A percentile compares a stretch with the other conserved stretches of the same genome.
phyloP scores from a whole-genome alignment of 2,329 filamentous ascomycete species.

The Sphaerulina vaccinii region DNA sequence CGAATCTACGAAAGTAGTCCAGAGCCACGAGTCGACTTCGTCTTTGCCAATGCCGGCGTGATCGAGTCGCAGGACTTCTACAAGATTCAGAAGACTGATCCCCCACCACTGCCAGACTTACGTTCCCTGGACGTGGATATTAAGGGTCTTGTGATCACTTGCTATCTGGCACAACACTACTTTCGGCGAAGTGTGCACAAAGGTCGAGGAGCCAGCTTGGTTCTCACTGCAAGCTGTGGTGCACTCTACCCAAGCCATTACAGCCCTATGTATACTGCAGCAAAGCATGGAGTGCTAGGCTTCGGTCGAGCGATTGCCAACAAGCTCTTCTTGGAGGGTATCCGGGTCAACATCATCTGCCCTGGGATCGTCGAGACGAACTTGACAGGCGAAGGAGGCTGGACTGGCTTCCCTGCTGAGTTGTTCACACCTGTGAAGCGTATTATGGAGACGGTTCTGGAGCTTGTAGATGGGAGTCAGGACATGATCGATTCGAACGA shows the following conservation, averaged over 20 bases:
- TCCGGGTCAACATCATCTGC: constrained; percentile 43
- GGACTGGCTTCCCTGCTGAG: constrained; percentile 38
- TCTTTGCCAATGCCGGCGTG: constrained; percentile 52
- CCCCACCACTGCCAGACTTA: constrained; percentile 34
- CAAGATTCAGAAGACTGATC: constrained; percentile 29
- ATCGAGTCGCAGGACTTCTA: constrained; percentile 46
- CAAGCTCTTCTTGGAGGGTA: constrained; percentile 36
- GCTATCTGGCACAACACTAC: constrained; percentile 42
- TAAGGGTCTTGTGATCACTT: constrained; percentile 41
- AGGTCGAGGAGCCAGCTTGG: constrained; percentile 12
- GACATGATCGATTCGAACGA: constrained; percentile 20
- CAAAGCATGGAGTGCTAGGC: constrained; percentile 43
- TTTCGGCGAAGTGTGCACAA: constrained; percentile 27
- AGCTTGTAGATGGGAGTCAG: constrained; percentile 33
- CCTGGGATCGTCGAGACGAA: constrained; percentile 42
- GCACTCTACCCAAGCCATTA: constrained; percentile 28
- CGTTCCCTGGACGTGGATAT: constrained; percentile 43
- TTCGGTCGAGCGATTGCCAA: constrained; percentile 42
- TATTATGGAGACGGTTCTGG: constrained; percentile 34
- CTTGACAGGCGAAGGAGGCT: constrained; percentile 37
- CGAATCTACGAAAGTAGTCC: constrained; percentile 34
- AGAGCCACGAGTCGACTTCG: constrained; percentile 44
- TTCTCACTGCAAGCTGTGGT: constrained; percentile 20
- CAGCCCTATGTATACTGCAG: constrained; percentile 41
- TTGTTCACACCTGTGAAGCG: constrained; percentile 38